phyloP scores from a whole-genome alignment of 2,329 filamentous ascomycete genomes.

The Scedosporium apiospermum region DNA sequence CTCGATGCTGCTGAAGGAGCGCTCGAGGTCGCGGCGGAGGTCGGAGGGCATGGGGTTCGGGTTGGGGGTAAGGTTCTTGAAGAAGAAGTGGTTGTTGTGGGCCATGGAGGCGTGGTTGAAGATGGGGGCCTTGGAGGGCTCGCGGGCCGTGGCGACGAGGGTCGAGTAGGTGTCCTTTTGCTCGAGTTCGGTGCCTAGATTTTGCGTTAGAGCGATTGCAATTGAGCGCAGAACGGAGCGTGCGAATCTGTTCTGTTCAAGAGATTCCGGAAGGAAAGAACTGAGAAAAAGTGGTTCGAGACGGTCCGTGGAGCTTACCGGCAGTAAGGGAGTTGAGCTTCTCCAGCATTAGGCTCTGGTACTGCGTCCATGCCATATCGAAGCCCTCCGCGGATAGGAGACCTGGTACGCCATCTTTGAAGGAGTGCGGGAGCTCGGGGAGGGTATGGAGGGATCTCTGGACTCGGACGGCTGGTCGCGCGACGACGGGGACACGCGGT shows the following conservation, averaged over 20 bases:
- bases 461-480: slow-evolving; percentile 20
- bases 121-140: slow-evolving; percentile 63
- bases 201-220: background rate
- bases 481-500: slow-evolving; percentile 30
- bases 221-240: slow-evolving; percentile 8
- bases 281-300: background rate
- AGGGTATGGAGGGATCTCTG: slow-evolving; percentile 36
- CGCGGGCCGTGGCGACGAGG: slow-evolving; percentile 65
- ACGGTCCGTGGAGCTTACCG: slow-evolving; percentile 44
- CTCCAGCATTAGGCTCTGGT: slow-evolving; percentile 64
- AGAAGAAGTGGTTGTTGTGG: slow-evolving; percentile 84
- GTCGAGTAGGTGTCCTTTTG: slow-evolving; percentile 56
- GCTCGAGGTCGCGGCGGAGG: slow-evolving; percentile 51
- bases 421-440: slow-evolving; percentile 36
- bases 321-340: slow-evolving; percentile 66
- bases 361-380: slow-evolving; percentile 70
- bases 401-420: slow-evolving; percentile 49
- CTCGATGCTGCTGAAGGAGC: slow-evolving; percentile 72
- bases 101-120: slow-evolving; percentile 98
- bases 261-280: slow-evolving; percentile 1
- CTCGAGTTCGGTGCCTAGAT: slow-evolving; percentile 53
- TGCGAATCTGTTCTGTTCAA: background rate
- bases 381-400: slow-evolving; percentile 64
- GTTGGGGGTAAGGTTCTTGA: slow-evolving; percentile 40
- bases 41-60: slow-evolving; percentile 42